phyloP scores from a whole-genome alignment of 352 stramenopile species.

The Phytophthora pinifolia region DNA sequence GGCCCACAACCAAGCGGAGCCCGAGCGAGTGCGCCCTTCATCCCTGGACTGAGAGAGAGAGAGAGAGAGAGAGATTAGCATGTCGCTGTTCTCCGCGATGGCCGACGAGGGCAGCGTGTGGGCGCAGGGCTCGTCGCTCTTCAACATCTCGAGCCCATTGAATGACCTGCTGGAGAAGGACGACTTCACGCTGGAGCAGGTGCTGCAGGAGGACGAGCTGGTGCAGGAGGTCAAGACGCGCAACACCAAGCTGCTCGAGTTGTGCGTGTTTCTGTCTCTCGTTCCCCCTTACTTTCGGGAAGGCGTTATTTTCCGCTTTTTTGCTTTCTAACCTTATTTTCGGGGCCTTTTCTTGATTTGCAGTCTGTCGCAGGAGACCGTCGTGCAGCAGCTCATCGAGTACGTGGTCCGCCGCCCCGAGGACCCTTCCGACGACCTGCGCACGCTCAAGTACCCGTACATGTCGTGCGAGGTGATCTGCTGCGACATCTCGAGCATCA shows the following conservation, averaged over 20 bases:
- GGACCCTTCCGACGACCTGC: slow-evolving; percentile 55
- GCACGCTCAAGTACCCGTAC: slow-evolving; percentile 94
- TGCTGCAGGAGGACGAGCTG: slow-evolving; percentile 96
- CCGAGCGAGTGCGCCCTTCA: slow-evolving; percentile 6
- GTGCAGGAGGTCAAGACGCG: slow-evolving; percentile 97
- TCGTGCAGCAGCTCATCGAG: slow-evolving; percentile 74
- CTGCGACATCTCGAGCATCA: slow-evolving; percentile 94
- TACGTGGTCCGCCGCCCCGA: slow-evolving; percentile 68
- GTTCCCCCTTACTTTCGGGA: slow-evolving; percentile 8
- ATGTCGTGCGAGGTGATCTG: slow-evolving; percentile 98
- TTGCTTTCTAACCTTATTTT: not conserved
- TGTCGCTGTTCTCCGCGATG: slow-evolving; percentile 88
- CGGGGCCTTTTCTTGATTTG: slow-evolving; percentile 6
- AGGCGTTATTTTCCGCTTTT: not conserved
- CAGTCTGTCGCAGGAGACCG: slow-evolving; percentile 70
- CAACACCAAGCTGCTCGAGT: slow-evolving; percentile 94
- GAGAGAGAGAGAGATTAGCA: slow-evolving; percentile 23
- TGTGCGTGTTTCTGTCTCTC: slow-evolving; percentile 65
- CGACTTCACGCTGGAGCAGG: slow-evolving; percentile 92
- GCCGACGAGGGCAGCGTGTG: slow-evolving; percentile 80
- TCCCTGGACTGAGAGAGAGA: not conserved
- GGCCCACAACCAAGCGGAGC: slow-evolving; percentile 22
- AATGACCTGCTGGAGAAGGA: slow-evolving; percentile 95
- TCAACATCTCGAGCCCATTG: slow-evolving; percentile 92
- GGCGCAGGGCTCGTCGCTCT: slow-evolving; percentile 82